phyloP scores from a whole-genome alignment of 2,329 filamentous ascomycete species.

The Ceratocystis huliohia region DNA sequence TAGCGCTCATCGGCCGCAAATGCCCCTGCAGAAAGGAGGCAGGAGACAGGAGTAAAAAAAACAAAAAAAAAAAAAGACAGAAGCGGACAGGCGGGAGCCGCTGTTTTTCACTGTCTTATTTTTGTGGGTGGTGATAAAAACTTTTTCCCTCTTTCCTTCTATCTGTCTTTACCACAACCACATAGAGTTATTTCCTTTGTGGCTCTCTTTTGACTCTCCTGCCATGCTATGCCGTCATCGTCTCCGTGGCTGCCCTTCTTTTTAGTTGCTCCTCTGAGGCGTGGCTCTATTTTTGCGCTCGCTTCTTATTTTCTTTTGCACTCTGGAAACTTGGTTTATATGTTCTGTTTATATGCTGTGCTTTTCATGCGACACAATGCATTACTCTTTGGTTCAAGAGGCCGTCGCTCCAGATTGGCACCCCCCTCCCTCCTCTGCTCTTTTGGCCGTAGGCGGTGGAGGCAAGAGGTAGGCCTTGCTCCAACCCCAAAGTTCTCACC shows the following conservation, averaged over 20 bases:
- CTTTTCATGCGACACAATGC: background rate
- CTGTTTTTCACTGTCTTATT: too few species aligned
- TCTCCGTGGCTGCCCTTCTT: background rate
- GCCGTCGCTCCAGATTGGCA: background rate
- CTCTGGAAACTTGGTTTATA: background rate
- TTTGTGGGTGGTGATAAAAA: too few species aligned
- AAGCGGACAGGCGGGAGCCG: too few species aligned
- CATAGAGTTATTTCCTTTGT: too few species aligned
- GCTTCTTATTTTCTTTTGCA: background rate
- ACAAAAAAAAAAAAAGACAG: background rate
- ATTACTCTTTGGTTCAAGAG: background rate
- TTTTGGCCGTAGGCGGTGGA: background rate
- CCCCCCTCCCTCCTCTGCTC: background rate
- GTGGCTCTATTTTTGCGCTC: slow-evolving; percentile 1
- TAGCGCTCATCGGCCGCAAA: too few species aligned
- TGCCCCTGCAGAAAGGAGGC: background rate
- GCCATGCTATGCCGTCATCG: too few species aligned
- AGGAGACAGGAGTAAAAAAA: background rate
- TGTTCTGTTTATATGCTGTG: background rate
- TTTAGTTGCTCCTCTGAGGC: background rate
- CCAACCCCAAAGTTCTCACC: background rate
- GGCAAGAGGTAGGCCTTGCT: background rate
- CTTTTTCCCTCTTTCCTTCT: background rate
- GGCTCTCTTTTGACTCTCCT: too few species aligned
- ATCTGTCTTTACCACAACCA: background rate